Evolutionary conservation across 495 filamentous ascomycete genomes (phyloP).

Genomic region (Aspergillus avenaceus): DNA sequence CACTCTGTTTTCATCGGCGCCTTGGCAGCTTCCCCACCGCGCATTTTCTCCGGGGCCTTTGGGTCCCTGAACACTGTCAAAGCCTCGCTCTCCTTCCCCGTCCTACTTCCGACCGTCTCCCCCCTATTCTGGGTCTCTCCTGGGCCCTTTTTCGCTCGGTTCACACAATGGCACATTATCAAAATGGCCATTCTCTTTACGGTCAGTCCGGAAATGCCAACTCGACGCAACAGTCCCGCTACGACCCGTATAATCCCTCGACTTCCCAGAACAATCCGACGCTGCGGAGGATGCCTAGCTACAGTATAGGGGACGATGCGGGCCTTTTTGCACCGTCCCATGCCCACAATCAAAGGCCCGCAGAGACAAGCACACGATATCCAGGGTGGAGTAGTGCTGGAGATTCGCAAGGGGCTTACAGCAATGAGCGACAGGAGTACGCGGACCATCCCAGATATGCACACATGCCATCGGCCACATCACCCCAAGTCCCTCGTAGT

Average conservation of each 20-base stretch:
- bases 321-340: constrained; percentile 39
- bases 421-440: constrained; percentile 33
- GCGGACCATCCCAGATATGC: constrained; percentile 32
- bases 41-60: neutral
- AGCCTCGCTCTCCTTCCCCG: neutral
- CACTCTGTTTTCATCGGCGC: neutral
- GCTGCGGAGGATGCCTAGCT: constrained; percentile 64
- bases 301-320: constrained; percentile 75
- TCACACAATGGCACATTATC: constrained; percentile 44
- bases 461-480: constrained; percentile 27
- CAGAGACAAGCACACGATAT: constrained; percentile 26
- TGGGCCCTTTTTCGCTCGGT: neutral
- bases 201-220: constrained; percentile 24
- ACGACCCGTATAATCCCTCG: constrained; percentile 14
- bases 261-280: constrained; percentile 28
- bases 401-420: constrained; percentile 19
- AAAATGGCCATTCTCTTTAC: constrained; percentile 45
- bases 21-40: neutral
- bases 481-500: constrained; percentile 42
- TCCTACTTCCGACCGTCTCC: neutral
- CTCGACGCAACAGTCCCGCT: constrained; percentile 9
- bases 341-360: constrained; percentile 27
- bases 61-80: neutral
- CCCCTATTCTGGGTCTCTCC: neutral
- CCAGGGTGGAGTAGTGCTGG: constrained; percentile 8